Evolutionary conservation across 2,329 filamentous ascomycete species (phyloP), one percentile per base, ranked within the genome.

Genomic region (Teratosphaeria nubilosa): DNA sequence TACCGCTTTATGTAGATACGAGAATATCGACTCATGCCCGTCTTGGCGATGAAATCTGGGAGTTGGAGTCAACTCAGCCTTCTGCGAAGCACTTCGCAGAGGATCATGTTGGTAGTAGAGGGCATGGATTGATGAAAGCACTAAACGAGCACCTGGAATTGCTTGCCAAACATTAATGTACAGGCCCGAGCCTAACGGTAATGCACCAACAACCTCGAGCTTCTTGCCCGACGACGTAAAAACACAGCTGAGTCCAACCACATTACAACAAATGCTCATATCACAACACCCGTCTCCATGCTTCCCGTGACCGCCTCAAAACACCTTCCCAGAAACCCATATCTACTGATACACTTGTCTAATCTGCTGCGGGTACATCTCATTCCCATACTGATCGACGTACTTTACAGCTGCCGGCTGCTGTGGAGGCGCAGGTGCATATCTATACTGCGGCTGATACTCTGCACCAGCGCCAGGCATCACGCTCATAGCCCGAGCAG

Each of bases 341-440:
- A 10, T 16, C 41, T 48, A 65, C 58, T 66, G 60, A 54, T 70
- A 70, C 54, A 63, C 62, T 55, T 65, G 65, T 53, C 65, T 61
- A 20, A 69, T 53, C 32, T 69, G 62, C 52, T 60, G 61, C 25
- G 64, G 66, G 56, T 63, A 65, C 27, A 72, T 61, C 55, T 69
- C 68, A 52, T 65, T 59, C 10, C 70, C 70, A 58, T 72, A 69
- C 57, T 76, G 73, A 58, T 78, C 76, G 24, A 76, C 68, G 65
- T 76, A 78, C 24, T 74, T 59, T 52, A 70, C 66, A 45, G 59
- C 56, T 51, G 58, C 56, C 53, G 60, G 54, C n/a, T 59, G 59
- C 53, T 56, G 58, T 31, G 61, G 61, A 16, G 63, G 61, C 41
- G 61, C 63, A 14, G 59, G 59, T 20, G 63, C 58, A 56, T 65